Conservation (phyloP, 768 basidiomycete species). For the Auricularia auricula-judae region DNA sequence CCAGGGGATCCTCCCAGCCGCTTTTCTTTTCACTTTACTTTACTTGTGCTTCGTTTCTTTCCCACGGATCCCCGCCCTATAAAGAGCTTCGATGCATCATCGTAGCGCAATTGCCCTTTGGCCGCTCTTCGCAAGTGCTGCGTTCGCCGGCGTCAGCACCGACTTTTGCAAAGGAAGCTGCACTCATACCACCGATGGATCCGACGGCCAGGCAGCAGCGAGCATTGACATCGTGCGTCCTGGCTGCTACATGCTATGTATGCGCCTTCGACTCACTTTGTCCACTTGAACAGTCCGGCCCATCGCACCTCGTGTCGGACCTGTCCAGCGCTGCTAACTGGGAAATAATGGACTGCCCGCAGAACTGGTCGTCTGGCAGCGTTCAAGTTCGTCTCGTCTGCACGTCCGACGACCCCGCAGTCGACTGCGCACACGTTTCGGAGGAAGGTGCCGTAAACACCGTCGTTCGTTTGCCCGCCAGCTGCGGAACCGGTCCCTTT, state of each 20-base stretch:
- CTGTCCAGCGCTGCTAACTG: not conserved
- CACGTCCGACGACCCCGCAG: not conserved
- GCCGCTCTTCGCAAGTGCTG: not conserved
- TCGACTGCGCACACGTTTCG: not conserved
- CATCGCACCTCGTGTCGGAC: not conserved
- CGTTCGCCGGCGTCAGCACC: not conserved
- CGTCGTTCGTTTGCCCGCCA: not conserved
- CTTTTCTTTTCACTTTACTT: too few species aligned
- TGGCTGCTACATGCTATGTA: not conserved
- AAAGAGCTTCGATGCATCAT: too few species aligned
- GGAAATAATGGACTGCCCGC: not conserved
- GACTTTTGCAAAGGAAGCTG: not conserved
- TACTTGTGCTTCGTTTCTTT: too few species aligned
- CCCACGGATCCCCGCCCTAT: too few species aligned
- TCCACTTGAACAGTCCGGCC: not conserved
- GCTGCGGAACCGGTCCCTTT: not conserved
- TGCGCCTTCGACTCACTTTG: not conserved
- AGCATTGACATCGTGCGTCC: not conserved
- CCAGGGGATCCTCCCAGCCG: too few species aligned
- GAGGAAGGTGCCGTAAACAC: not conserved
- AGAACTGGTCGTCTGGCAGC: not conserved
- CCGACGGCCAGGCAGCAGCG: not conserved
- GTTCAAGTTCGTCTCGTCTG: not conserved
- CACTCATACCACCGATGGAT: not conserved
- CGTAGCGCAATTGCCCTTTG: not conserved